phyloP scores from a whole-genome alignment of 2,329 filamentous ascomycete species.

The Lasiodiplodia theobromae region DNA sequence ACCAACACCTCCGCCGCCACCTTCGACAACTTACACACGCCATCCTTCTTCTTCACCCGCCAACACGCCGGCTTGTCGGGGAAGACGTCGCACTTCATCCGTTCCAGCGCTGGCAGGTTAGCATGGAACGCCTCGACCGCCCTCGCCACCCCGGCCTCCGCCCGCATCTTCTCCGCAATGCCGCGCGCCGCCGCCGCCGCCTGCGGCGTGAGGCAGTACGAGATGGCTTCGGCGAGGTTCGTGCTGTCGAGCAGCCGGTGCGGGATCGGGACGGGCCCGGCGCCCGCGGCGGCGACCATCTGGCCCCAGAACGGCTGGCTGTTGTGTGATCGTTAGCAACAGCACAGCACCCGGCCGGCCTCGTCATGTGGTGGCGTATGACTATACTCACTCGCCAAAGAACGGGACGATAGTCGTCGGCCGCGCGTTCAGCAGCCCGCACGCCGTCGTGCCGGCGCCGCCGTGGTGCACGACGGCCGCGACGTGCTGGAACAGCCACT shows the following conservation, averaged over 20 bases:
- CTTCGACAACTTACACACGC: neutral
- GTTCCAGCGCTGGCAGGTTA: conserved; percentile 49
- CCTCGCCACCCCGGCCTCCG: conserved; percentile 50
- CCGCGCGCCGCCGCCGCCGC: conserved; percentile 46
- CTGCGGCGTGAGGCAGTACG: conserved; percentile 50
- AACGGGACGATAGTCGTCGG: conserved; percentile 65
- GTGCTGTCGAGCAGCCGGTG: conserved; percentile 54
- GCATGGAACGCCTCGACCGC: conserved; percentile 57
- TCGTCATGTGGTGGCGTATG: neutral
- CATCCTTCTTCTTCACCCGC: conserved; percentile 48
- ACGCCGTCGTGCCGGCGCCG: conserved; percentile 66
- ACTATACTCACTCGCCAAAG: conserved; percentile 60
- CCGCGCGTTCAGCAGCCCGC: conserved; percentile 58
- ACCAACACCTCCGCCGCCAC: conserved; percentile 32
- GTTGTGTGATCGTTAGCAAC: neutral
- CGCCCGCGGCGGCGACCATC: conserved; percentile 59
- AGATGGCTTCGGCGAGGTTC: conserved; percentile 56
- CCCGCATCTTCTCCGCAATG: conserved; percentile 51
- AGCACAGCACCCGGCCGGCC: neutral
- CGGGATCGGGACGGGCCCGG: conserved; percentile 58
- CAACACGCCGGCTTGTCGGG: conserved; percentile 76
- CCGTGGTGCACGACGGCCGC: conserved; percentile 65
- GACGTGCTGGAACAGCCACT: conserved; percentile 66
- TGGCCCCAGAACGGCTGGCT: conserved; percentile 62
- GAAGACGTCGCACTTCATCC: conserved; percentile 69